Evolutionary conservation across 2,329 filamentous ascomycete genomes (phyloP).

Genomic region (Samsoniella hepiali): DNA sequence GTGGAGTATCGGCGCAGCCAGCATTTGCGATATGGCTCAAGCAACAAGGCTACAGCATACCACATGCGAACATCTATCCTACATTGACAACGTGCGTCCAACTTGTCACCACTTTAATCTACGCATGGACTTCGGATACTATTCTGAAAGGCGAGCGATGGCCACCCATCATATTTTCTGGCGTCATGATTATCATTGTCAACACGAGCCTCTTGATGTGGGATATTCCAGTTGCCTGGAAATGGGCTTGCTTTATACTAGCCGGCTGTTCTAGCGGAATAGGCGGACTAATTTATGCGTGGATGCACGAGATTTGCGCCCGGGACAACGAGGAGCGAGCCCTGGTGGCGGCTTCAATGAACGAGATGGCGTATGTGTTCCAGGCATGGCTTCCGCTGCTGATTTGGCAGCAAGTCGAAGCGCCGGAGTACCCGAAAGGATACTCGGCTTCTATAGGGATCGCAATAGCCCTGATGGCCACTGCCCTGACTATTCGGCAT

Average conservation of each 20-base stretch:
- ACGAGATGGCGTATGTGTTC: constrained; percentile 66
- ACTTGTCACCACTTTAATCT: constrained; percentile 57
- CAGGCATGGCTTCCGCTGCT: constrained; percentile 67
- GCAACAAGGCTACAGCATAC: constrained; percentile 39
- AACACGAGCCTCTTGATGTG: constrained; percentile 41
- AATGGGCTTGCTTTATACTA: constrained; percentile 62
- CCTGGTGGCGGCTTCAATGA: constrained; percentile 63
- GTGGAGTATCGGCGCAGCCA: constrained; percentile 45
- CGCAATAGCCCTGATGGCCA: constrained; percentile 47
- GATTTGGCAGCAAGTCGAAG: constrained; percentile 63
- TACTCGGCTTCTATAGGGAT: constrained; percentile 54
- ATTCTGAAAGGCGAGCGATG: constrained; percentile 57
- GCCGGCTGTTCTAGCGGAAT: constrained; percentile 49
- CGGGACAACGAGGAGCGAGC: constrained; percentile 62
- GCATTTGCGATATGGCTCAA: constrained; percentile 53
- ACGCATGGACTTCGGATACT: constrained; percentile 64
- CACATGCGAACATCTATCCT: constrained; percentile 50
- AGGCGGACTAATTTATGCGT: constrained; percentile 45
- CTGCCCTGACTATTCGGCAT: constrained; percentile 44
- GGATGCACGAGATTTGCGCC: constrained; percentile 49
- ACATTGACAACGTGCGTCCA: constrained; percentile 55
- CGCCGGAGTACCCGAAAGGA: constrained; percentile 58
- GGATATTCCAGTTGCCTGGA: constrained; percentile 51
- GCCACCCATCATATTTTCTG: constrained; percentile 60
- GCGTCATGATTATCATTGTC: constrained; percentile 40